Percentiles rank a stretch among this genome's conserved stretches.
Evolutionary conservation across 257 asterid species (phyloP).

Genomic region (Jasminum sambac): DNA sequence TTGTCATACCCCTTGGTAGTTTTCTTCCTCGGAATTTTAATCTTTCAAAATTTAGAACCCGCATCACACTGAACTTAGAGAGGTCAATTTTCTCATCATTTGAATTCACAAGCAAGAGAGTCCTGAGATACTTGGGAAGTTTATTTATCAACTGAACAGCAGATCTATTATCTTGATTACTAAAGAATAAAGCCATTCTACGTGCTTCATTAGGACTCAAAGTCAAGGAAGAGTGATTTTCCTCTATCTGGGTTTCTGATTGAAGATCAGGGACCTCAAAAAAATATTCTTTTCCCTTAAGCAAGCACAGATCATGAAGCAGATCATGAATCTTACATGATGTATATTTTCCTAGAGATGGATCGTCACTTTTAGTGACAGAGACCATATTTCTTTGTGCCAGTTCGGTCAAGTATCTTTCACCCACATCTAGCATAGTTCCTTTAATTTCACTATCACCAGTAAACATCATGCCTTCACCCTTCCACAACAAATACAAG

Average conservation of each 20-base stretch:
- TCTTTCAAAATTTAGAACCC: constrained; percentile 21
- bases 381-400: neutral
- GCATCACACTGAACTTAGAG: neutral
- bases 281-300: constrained; percentile 18
- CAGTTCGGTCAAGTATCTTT: constrained; percentile 16
- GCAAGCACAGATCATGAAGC: constrained; percentile 20
- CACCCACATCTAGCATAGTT: constrained; percentile 17
- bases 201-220: neutral
- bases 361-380: too few species aligned
- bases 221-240: neutral
- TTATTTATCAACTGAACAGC: neutral
- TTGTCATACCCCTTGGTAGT: neutral
- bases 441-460: neutral
- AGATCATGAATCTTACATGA: constrained; percentile 18
- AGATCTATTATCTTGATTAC: neutral
- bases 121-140: neutral
- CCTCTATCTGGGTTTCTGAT: neutral
- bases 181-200: constrained; percentile 21
- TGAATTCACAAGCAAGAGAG: constrained; percentile 22
- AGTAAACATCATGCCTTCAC: constrained; percentile 24
- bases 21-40: constrained; percentile 5
- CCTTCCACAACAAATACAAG: constrained; percentile 23
- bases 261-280: neutral
- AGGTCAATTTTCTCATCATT: neutral
- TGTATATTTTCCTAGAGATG: neutral